phyloP scores from a whole-genome alignment of 495 filamentous ascomycete species.

The Astrothelium macrocarpum region DNA sequence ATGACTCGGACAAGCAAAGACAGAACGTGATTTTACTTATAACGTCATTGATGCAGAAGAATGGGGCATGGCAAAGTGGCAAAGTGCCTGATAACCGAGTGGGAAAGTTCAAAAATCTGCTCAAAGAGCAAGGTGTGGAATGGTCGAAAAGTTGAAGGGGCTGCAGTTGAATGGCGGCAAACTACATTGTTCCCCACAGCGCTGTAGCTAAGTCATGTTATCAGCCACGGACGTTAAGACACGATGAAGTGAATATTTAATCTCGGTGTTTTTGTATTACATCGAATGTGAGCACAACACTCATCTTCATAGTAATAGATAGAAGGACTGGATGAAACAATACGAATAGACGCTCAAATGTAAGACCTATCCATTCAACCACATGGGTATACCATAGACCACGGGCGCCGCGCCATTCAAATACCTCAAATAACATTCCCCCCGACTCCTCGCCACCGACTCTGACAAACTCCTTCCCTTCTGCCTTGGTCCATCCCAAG shows the following conservation, averaged over 20 bases:
- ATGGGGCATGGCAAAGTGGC: no score
- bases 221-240: no score
- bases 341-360: no score
- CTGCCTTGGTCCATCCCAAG: neutral
- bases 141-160: no score
- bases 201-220: no score
- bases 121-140: neutral
- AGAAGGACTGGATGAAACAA: no score
- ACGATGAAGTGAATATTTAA: no score
- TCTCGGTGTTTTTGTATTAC: no score
- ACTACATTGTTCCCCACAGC: no score
- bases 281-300: no score
- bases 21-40: neutral
- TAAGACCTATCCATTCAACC: constrained; percentile 39
- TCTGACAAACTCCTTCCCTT: constrained; percentile 51
- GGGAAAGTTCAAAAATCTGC: neutral
- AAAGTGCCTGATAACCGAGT: neutral
- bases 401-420: constrained; percentile 87
- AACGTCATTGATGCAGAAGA: neutral
- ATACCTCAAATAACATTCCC: constrained; percentile 73
- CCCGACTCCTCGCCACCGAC: constrained; percentile 63
- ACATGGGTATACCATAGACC: constrained; percentile 91
- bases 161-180: no score
- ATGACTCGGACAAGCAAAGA: neutral
- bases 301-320: no score